phyloP scores from a whole-genome alignment of 1,139 yeast genomes.

The Suhomyces chickasaworum region DNA sequence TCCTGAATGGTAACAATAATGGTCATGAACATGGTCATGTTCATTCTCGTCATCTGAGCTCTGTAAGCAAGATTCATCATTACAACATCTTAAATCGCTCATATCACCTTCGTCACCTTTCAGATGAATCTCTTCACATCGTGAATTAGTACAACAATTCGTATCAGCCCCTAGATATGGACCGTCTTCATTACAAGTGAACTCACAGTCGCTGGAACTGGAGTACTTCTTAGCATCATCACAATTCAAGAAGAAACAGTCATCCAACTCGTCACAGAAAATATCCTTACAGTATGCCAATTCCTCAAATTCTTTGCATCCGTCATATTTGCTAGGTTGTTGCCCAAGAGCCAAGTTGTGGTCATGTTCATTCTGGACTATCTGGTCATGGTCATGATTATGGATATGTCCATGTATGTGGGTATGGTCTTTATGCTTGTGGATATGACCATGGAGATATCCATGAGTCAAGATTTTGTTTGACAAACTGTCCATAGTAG shows the following conservation, averaged over 20 bases:
- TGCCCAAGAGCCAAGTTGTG: neutral
- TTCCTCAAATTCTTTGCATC: constrained; percentile 36
- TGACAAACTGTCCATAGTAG: constrained; percentile 1
- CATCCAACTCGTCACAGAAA: constrained; percentile 48
- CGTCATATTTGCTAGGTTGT: constrained; percentile 12
- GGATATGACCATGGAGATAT: constrained; percentile 69
- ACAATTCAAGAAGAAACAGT: constrained; percentile 44
- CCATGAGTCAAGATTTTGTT: constrained; percentile 43
- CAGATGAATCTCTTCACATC: constrained; percentile 17
- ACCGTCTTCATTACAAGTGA: constrained; percentile 4
- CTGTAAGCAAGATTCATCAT: constrained; percentile 7
- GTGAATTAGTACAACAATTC: constrained; percentile 23
- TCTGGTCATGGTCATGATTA: constrained; percentile 45
- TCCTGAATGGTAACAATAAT: neutral
- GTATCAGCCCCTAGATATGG: constrained; percentile 3
- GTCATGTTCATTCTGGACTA: constrained; percentile 19
- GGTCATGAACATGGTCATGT: no score
- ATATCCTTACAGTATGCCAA: constrained; percentile 42
- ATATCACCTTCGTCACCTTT: constrained; percentile 11
- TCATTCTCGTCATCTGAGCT: no score
- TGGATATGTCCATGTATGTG: constrained; percentile 73
- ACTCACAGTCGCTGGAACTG: constrained; percentile 1
- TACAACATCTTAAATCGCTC: constrained; percentile 8
- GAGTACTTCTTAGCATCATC: constrained; percentile 23
- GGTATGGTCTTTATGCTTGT: constrained; percentile 62